Base-by-base conservation (phyloP, 1,139 yeast genomes). In the Pneumocystis canis region DNA sequence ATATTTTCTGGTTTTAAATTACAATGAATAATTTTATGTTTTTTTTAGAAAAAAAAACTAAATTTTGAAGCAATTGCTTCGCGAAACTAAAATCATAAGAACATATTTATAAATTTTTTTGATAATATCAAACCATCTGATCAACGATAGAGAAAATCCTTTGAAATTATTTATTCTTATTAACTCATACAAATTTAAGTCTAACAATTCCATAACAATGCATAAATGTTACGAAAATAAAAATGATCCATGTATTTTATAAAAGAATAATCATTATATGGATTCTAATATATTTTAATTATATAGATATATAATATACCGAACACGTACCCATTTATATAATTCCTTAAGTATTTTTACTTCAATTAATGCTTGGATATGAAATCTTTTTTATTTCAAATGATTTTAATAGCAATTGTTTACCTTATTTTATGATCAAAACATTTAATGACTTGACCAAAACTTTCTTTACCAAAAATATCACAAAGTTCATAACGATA, bases 1-100 rank as follows among this genome's bases (percentile, higher is more conserved):
- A 94, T 88, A 73, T 94, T 94, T 70, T 94, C 99, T 0, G 99
- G 99, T 72, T 94, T 94, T 72, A 92, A 77, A 72, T 88, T 96
- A 69, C 95, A 88, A 71, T 88, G 96, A 40, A 88, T 82, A 16
- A 88, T 80, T 25, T 78, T 76, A 60, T 77, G 73, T 0, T 75
- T 69, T 67, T 85, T 89, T n/a, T n/a, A n/a, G n/a, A n/a, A 53
- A 89, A 76, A 68, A 78, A 83, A n/a, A 77, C 73, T 61, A 89
- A 72, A 0, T 88, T 92, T 25, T 76, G 72, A 20, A 87, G 72
- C 11, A 86, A 76, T 67, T 86, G 88, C 60, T 67, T 71, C 0
- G 85, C 75, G 69, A 88, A 79, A 47, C 54, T 47, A 47, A 47
- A 25, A 47, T 11, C 25, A 47, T 47, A 47, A 47, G 54, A 47